These are phyloP conservation scores for Erodium texanum DNA, from an alignment of 441 rosid genomes.

Conservation along the genomic window DNA sequence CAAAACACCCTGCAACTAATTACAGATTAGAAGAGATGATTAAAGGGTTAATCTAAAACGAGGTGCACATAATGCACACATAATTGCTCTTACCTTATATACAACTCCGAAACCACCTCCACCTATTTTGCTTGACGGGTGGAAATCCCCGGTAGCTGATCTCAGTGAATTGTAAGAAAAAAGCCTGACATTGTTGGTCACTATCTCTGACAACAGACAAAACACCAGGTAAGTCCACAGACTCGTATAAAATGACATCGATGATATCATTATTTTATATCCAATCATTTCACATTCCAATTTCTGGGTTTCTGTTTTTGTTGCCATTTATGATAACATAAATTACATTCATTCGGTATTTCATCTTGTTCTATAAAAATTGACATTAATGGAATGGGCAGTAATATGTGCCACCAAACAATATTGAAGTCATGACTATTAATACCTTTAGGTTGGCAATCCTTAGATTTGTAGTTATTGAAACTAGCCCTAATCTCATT, in stretches of 20 bases:
- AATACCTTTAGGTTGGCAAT: too few relatives aligned
- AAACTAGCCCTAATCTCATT: not conserved
- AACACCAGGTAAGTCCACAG: too few relatives aligned
- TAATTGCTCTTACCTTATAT: slow-evolving; percentile 43
- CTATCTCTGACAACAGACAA: slow-evolving; percentile 48
- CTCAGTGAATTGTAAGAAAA: slow-evolving; percentile 64
- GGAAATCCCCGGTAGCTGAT: slow-evolving; percentile 66
- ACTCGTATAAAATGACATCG: too few relatives aligned
- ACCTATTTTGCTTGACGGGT: slow-evolving; percentile 79
- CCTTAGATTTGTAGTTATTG: not conserved
- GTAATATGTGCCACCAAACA: too few relatives aligned
- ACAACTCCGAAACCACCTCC: slow-evolving; percentile 94
- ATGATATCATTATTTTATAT: too few relatives aligned
- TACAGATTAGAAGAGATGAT: not conserved
- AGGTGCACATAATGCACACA: not conserved
- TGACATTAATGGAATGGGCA: too few relatives aligned
- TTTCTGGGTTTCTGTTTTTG: too few relatives aligned
- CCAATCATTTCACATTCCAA: too few relatives aligned
- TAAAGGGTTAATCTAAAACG: not conserved
- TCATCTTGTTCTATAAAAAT: too few relatives aligned
- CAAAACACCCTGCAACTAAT: slow-evolving; percentile 41
- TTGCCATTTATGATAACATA: too few relatives aligned
- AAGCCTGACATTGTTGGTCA: slow-evolving; percentile 52
- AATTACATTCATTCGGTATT: too few relatives aligned
- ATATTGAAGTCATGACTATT: too few relatives aligned